Conservation (phyloP, 2,329 filamentous ascomycete species). For the Apiospora saccharicola region DNA sequence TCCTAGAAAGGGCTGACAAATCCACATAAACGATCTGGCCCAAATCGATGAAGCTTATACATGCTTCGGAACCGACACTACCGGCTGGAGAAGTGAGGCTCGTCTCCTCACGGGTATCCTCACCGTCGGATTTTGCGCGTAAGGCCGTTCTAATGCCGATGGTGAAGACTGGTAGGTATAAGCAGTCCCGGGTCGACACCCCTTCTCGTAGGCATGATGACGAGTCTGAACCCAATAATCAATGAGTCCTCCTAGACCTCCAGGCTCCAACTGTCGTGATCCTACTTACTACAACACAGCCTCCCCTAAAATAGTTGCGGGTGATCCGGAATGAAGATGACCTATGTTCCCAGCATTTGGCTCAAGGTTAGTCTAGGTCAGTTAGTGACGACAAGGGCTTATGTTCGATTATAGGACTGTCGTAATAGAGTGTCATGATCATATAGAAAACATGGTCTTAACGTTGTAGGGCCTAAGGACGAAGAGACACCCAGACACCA, state of each 20-base stretch:
- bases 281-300: not conserved
- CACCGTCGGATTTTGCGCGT: not conserved
- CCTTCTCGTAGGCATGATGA: not conserved
- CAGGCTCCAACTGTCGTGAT: not conserved
- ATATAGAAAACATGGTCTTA: not conserved
- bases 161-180: not conserved
- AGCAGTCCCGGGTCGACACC: not conserved
- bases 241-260: not conserved
- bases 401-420: not conserved
- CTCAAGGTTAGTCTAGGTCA: not conserved
- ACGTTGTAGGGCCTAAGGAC: not conserved
- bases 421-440: not conserved
- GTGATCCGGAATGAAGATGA: not conserved
- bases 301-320: not conserved
- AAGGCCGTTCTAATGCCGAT: not conserved
- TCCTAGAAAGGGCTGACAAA: not conserved
- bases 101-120: not conserved
- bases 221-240: not conserved
- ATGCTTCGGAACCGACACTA: not conserved
- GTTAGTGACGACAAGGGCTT: not conserved
- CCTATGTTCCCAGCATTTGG: not conserved
- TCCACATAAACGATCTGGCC: constrained; percentile 6
- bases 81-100: not conserved
- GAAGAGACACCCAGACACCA: not conserved
- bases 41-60: not conserved